phyloP scores from a whole-genome alignment of 106 monocot genomes.

The Chionographis japonica region DNA sequence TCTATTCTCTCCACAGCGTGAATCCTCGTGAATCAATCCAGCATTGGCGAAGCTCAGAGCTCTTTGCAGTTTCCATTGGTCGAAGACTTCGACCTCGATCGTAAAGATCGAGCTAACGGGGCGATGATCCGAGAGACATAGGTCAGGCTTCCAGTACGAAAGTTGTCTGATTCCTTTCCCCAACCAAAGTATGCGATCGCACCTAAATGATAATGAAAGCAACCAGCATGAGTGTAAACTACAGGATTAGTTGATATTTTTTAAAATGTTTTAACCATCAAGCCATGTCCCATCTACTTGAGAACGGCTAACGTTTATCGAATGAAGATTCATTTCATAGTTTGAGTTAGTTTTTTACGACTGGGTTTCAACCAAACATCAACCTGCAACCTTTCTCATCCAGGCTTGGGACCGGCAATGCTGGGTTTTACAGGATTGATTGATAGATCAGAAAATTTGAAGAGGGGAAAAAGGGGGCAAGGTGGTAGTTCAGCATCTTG shows the following conservation, averaged over 20 bases:
- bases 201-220: constrained; percentile 34
- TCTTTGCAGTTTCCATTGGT: constrained; percentile 48
- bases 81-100: constrained; percentile 60
- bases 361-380: too few relatives aligned
- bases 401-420: not conserved
- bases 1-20: not conserved
- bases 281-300: too few relatives aligned
- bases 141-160: constrained; percentile 45
- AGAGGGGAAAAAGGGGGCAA: not conserved
- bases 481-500: not conserved
- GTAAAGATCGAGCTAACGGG: constrained; percentile 52
- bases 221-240: not conserved
- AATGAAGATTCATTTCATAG: too few relatives aligned
- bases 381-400: not conserved
- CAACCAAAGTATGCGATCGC: constrained; percentile 71
- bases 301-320: too few relatives aligned
- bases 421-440: not conserved
- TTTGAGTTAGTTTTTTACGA: too few relatives aligned
- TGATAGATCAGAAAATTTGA: not conserved
- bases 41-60: constrained; percentile 45
- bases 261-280: too few relatives aligned
- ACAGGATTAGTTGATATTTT: too few relatives aligned
- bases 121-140: constrained; percentile 62
- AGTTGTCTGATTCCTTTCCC: constrained; percentile 64
- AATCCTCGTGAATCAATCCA: constrained; percentile 16